Evolutionary conservation across 176 grass and related monocot species (phyloP).

Genomic region (Phoenix roebelenii): DNA sequence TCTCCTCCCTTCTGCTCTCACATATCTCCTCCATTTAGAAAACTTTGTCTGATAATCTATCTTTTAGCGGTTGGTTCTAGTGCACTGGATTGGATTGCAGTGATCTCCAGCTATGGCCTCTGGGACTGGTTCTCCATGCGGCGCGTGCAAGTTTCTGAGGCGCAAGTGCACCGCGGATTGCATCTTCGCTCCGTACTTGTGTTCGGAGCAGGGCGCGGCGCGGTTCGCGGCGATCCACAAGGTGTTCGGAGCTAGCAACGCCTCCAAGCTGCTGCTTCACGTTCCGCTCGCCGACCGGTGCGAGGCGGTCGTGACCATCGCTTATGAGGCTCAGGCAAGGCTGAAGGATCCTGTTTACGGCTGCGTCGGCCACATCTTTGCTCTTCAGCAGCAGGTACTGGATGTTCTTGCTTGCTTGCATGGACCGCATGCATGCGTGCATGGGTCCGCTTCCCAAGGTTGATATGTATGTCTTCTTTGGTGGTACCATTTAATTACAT

Average conservation of each 20-base stretch:
- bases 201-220: conserved; percentile 1
- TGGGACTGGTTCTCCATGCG: background rate
- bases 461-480: background rate
- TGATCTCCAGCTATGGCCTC: too few species aligned
- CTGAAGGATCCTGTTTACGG: conserved; percentile 1
- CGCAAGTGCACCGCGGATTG: conserved; percentile 2
- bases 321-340: conserved; percentile 5
- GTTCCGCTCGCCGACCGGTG: background rate
- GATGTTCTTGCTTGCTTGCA: background rate
- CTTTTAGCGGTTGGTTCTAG: background rate
- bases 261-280: conserved; percentile 1
- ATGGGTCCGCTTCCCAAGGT: background rate
- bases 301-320: conserved; percentile 1
- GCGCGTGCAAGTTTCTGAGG: conserved; percentile 4
- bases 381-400: conserved; percentile 1
- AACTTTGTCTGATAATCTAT: background rate
- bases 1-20: background rate
- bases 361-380: conserved; percentile 1
- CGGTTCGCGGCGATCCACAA: conserved; percentile 3
- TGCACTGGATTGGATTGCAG: background rate
- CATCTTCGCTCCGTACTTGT: conserved; percentile 3
- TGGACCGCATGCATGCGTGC: background rate
- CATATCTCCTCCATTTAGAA: background rate
- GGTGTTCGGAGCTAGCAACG: conserved; percentile 6
- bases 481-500: background rate